Evolutionary conservation across 768 basidiomycete genomes (phyloP), one percentile per base, ranked within the genome.

Genomic region (Boletus rubescentipes): DNA sequence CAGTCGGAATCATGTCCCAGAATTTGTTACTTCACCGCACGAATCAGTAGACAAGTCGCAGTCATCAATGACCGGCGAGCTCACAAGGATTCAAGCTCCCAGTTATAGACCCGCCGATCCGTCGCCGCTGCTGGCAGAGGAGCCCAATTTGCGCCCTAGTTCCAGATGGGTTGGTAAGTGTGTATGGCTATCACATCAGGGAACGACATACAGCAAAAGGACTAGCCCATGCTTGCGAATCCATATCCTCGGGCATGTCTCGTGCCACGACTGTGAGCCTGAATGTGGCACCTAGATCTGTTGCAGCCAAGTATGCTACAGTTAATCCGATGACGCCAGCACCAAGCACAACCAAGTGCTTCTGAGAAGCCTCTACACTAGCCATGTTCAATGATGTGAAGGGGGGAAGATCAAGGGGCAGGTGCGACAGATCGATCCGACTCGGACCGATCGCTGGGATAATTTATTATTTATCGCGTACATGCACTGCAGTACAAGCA

Each of bases 111-210:
- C 30, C 71, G 69, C 43, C 61, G 67, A 40, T 77, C 72, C 16
- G 57, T 64, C 15, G 55, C 67, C 16, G 65, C 68, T 41, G 75
- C 68, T 9, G 76, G 71, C 51, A 76, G 63, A 16, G 78, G 76
- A 9, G 73, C 70, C 79, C 79, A 80, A 54, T 75, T 73, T 34
- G 77, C 79, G 23, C 78, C 78, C 78, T 79, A 51, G 5, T 3
- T 29, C 20, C 56, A 18, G 36, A 47, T 4, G 9, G 21, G 38
- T 18, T 7, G 21, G 31, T 59, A 18, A 40, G 41, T 2, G 10
- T 42, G 26, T 20, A n/a, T 16, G 49, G 15, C 12, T 15, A 36
- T 49, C 18, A 37, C 15, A 6, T 29, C 7, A 30, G 37, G 38
- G 15, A 18, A 42, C 21, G 21, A 65, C 74, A 48, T 52, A 78